These are phyloP conservation scores for Flaveria brownii DNA, from an alignment of 129 eudicot species.

Conservation along the genomic window DNA sequence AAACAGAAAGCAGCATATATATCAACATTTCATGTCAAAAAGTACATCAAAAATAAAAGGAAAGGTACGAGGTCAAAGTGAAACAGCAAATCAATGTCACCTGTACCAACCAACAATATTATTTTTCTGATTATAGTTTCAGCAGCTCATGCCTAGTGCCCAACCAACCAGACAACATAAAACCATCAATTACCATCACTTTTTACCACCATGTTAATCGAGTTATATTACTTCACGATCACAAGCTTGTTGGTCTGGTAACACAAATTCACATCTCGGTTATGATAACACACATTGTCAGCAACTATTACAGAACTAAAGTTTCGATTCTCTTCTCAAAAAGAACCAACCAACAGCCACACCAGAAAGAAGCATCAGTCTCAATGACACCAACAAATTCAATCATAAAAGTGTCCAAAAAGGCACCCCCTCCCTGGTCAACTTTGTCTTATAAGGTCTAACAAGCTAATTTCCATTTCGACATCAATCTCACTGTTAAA, in stretches of 20 bases:
- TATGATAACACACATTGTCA: background rate
- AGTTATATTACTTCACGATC: constrained; percentile 9
- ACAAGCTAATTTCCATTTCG: constrained; percentile 2
- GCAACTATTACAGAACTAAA: background rate
- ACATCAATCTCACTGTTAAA: background rate
- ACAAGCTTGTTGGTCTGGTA: constrained; percentile 7
- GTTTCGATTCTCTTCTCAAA: background rate
- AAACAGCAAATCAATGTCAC: background rate
- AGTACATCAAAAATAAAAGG: background rate
- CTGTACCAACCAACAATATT: background rate
- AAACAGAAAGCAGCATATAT: constrained; percentile 7
- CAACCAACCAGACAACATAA: constrained; percentile 12
- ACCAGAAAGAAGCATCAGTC: background rate
- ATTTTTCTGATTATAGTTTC: background rate
- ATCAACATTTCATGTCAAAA: constrained; percentile 21
- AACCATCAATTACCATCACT: constrained; percentile 12
- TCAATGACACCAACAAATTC: background rate
- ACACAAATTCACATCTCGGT: background rate
- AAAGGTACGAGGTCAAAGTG: constrained; percentile 2
- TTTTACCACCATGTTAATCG: background rate
- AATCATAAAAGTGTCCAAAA: background rate
- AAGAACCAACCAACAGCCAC: background rate
- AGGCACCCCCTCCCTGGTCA: background rate
- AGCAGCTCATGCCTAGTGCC: background rate
- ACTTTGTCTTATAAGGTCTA: background rate